Base-by-base conservation (phyloP, 352 stramenopile genomes). In the Phytophthora pseudosyringae region DNA sequence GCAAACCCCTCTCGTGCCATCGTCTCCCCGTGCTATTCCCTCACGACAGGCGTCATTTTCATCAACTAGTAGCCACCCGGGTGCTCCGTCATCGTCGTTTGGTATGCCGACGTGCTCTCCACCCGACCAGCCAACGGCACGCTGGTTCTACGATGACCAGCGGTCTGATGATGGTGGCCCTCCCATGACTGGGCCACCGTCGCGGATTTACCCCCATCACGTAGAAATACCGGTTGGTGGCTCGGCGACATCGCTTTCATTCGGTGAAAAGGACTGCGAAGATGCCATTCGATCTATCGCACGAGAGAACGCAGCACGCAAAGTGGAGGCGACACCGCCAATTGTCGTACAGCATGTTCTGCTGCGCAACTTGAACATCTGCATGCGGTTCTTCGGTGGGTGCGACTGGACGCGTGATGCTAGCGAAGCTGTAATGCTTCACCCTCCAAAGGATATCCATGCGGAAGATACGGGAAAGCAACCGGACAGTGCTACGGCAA, bases 311-410 rank as follows among this genome's bases (percentile, higher is more conserved):
- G 67, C 68, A 5, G 71, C 51, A 29, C 76, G 73, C 35, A 90
- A 88, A 49, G 53, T 81, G 16, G 48, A 70, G 39, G 73, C 76
- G 8, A 72, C 69, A 10, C 48, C 82, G 3, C 86, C 88, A 1
- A 55, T 94, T n/a, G 80, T 94, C 4, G 72, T 93, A 21, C 88
- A 81, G 33, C 84, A 92, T 38, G 79, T 96, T n/a, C 57, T 96
- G 15, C 63, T 96, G 26, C 87, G 88, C 32, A 88, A 96, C 28
- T 94, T 96, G 31, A 95, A 90, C 51, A 80, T 96, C 44, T 91
- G 88, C 70, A 92, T 95, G 80, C 82, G 87, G 3, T 93, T 96
- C 63, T 96, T 96, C 64, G 88, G 87, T 40, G 88, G 88, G 0
- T 91, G 76, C 11, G 88, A 96, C 57, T 96, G 86, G 87, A 85